A percentile compares a stretch with the other conserved stretches of the same genome.
Conservation (phyloP, 352 stramenopile genomes). For the Peronosclerospora sorghi region DNA sequence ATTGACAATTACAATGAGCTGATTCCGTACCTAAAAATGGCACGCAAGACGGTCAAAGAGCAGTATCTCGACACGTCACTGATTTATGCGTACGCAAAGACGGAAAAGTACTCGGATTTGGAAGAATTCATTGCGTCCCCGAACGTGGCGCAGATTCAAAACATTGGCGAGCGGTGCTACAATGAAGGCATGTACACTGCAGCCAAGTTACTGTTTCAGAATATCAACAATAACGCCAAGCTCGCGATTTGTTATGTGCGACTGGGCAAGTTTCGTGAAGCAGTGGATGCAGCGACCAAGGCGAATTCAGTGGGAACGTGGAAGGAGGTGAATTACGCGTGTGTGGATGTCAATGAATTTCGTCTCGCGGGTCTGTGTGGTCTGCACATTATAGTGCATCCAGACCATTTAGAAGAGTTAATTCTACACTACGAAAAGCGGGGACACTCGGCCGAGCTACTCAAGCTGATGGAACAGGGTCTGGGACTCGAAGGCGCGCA, state of each 20-base stretch:
- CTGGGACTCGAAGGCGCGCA: conserved; percentile 98
- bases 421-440: conserved; percentile 98
- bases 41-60: conserved; percentile 97
- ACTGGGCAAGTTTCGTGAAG: conserved; percentile 97
- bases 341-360: conserved; percentile 97
- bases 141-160: conserved; percentile 99
- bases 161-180: conserved; percentile 97
- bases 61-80: conserved; percentile 98
- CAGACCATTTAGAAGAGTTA: conserved; percentile 99
- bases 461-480: conserved; percentile 98
- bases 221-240: conserved; percentile 99
- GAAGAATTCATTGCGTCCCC: conserved; percentile 98
- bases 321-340: conserved; percentile 99
- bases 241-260: conserved; percentile 98
- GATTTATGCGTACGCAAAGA: conserved; percentile 99
- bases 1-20: conserved; percentile 95
- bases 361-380: conserved; percentile 95
- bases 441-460: conserved; percentile 92
- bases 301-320: conserved; percentile 99
- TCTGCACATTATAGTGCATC: conserved; percentile 99
- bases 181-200: conserved; percentile 98
- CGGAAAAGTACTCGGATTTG: conserved; percentile 96
- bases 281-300: conserved; percentile 97
- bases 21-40: conserved; percentile 99
- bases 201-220: conserved; percentile 98